Evolutionary conservation across 2,329 filamentous ascomycete species (phyloP), one percentile per base, ranked within the genome.

Genomic region (Blastomyces gilchristii): DNA sequence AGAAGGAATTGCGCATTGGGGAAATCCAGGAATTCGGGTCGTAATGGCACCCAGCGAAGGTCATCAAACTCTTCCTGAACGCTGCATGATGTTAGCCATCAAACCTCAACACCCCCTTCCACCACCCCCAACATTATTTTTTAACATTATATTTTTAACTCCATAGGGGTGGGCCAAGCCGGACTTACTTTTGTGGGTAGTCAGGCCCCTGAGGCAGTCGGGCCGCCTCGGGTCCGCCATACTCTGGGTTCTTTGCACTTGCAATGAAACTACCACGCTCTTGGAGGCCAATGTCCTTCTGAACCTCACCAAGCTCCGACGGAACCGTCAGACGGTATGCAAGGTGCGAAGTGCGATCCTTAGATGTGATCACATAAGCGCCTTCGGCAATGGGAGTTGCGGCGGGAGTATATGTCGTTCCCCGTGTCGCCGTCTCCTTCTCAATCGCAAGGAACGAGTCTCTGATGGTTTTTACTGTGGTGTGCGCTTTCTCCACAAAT

Each of bases 351-450:
- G 88, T 84, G 0, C 86, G 80, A 1, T 85, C 85, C 0, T 87
- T 90, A 2, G 83, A 85, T 0, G 87, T 90, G 61, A 96, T 86
- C 0, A 87, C 88, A 69, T 96, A 96, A 0, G 96, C 85, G 0
- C 91, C 92, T 73, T 96, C 91, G 0, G 86, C 91, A n/a, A 91
- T 80, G 0, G 89, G 89, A 0, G 83, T 87, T 0, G 89, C 87
- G 1, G 88, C 84, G 0, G 89, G 86, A 0, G 80, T 81, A 60
- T 87, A 85, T 14, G 89, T 83, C 16, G 83, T 84, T 0, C 90
- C 90, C 2, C 77, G 79, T 0, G 90, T 93, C 77, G 91, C 87
- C 8, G 91, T 96, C 60, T 85, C 80, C 72, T 95, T 92, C 12
- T 88, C 85, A 0, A 78, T 80, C 0, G 83, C 82, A 66, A 94